Evolutionary conservation across 1,284 basidiomycete species (phyloP).

Genomic region (Termitomyces sp.): DNA sequence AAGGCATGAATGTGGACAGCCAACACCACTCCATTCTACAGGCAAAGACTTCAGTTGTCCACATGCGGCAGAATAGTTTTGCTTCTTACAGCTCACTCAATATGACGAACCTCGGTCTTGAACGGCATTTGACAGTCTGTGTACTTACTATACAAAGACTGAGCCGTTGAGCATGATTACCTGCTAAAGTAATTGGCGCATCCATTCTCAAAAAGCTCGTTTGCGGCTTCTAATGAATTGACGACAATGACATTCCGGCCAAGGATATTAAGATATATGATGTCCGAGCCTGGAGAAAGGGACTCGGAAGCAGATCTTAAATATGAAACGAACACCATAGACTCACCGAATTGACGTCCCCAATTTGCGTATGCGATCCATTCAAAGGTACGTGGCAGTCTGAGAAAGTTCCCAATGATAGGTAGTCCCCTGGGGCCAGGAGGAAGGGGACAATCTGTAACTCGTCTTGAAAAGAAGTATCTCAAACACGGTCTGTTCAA

Average conservation of each 20-base stretch:
- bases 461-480: background rate
- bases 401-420: slow-evolving; percentile 30
- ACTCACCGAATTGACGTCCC: slow-evolving; percentile 24
- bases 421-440: slow-evolving; percentile 34
- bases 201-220: slow-evolving; percentile 42
- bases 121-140: slow-evolving; percentile 8
- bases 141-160: background rate
- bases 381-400: slow-evolving; percentile 33
- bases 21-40: slow-evolving; percentile 45
- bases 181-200: slow-evolving; percentile 36
- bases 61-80: background rate
- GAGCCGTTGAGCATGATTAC: background rate
- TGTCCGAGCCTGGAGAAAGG: slow-evolving; percentile 21
- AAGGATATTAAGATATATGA: slow-evolving; percentile 41
- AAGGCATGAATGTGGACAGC: slow-evolving; percentile 42
- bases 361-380: slow-evolving; percentile 46
- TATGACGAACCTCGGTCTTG: slow-evolving; percentile 39
- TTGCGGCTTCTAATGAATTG: slow-evolving; percentile 36
- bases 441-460: slow-evolving; percentile 27
- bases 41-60: background rate
- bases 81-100: slow-evolving; percentile 36
- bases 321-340: background rate
- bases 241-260: slow-evolving; percentile 44
- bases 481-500: too few relatives aligned
- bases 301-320: slow-evolving; percentile 22